Conservation (phyloP, 148 eudicot species). For the Cornus controversa region DNA sequence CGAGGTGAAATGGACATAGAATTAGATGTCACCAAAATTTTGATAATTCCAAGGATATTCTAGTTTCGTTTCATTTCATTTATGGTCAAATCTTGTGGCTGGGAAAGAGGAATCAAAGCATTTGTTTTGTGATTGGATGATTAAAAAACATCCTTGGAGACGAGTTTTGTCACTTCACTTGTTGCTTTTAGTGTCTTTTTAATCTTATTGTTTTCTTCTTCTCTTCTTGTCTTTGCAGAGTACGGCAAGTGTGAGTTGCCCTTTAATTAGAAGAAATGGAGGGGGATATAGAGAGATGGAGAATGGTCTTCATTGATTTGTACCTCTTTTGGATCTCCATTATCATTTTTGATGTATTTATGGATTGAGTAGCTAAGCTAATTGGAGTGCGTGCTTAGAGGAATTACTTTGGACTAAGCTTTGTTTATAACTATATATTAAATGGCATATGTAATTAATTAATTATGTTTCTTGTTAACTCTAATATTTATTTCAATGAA, state of each 20-base stretch:
- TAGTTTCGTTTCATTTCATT: not conserved
- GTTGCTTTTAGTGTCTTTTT: not conserved
- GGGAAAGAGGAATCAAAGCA: not conserved
- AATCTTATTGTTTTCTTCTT: not conserved
- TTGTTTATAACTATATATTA: not conserved
- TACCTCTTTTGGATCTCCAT: not conserved
- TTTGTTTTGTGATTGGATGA: not conserved
- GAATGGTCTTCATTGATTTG: not conserved
- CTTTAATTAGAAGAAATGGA: slow-evolving; percentile 33
- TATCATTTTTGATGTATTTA: not conserved
- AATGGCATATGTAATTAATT: not conserved
- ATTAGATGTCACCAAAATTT: not conserved
- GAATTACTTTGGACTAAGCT: not conserved
- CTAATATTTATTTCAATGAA: not conserved
- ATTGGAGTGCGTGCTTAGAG: not conserved
- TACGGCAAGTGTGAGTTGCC: slow-evolving; percentile 68
- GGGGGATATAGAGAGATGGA: not conserved
- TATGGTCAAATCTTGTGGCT: not conserved
- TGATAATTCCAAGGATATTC: not conserved
- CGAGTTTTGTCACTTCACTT: not conserved
- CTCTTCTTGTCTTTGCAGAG: slow-evolving; percentile 37
- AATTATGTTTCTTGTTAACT: not conserved
- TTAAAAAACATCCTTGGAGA: slow-evolving; percentile 9
- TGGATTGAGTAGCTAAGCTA: not conserved
- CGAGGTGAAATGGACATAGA: too few species aligned